phyloP scores from a whole-genome alignment of 2,329 filamentous ascomycete genomes.

The Leptosphaerulina australis region DNA sequence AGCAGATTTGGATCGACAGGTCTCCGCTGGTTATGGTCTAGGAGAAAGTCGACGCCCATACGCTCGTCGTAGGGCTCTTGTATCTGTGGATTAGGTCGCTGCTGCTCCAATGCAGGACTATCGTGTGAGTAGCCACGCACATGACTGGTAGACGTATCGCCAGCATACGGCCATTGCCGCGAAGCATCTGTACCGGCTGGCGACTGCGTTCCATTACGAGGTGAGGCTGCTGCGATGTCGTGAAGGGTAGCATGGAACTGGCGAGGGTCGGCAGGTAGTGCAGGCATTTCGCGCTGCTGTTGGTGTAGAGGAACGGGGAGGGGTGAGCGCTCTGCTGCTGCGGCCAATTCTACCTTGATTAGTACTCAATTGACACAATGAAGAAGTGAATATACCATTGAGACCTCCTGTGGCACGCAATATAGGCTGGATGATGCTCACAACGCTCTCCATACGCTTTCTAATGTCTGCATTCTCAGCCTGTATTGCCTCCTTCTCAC shows the following conservation, averaged over 20 bases:
- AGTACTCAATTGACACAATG: not conserved
- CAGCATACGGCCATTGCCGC: constrained; percentile 42
- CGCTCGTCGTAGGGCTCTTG: constrained; percentile 59
- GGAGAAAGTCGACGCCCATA: constrained; percentile 74
- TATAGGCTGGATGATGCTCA: constrained; percentile 68
- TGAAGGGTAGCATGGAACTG: constrained; percentile 31
- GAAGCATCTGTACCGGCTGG: constrained; percentile 31
- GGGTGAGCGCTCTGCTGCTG: constrained; percentile 55
- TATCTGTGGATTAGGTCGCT: constrained; percentile 34
- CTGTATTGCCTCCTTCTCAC: constrained; percentile 77
- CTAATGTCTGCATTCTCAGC: constrained; percentile 81
- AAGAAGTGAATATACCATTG: constrained; percentile 47
- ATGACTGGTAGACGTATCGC: constrained; percentile 43
- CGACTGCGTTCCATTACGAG: constrained; percentile 35
- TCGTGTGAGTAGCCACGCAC: constrained; percentile 46
- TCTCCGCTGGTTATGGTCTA: constrained; percentile 60
- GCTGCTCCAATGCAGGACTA: constrained; percentile 24
- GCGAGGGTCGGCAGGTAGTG: constrained; percentile 29
- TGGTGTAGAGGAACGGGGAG: constrained; percentile 41
- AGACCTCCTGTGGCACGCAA: constrained; percentile 53
- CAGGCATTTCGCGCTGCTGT: constrained; percentile 13
- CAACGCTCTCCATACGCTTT: constrained; percentile 67
- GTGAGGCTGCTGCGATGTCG: constrained; percentile 29
- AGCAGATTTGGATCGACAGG: constrained; percentile 48
- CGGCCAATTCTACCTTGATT: constrained; percentile 51